Evolutionary conservation across 108 stramenopile species (phyloP).

Genomic region (Aurantiochytrium sp.): DNA sequence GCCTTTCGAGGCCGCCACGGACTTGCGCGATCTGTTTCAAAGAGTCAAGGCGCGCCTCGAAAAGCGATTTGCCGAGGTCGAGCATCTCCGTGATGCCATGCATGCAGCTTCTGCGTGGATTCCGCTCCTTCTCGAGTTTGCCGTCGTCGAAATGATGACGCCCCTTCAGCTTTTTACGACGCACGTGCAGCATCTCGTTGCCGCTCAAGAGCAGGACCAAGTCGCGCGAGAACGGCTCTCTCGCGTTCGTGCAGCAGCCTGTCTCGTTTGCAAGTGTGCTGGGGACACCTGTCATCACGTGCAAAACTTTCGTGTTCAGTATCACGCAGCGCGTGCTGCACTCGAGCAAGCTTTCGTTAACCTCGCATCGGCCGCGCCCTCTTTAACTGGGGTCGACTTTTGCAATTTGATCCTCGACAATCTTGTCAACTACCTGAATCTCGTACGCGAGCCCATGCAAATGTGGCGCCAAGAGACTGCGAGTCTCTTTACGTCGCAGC

Average conservation of each 20-base stretch:
- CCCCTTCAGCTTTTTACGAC: neutral
- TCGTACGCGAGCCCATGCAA: neutral
- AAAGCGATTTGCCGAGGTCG: neutral
- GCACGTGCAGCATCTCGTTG: neutral
- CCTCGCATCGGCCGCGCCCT: neutral
- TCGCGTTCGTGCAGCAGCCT: neutral
- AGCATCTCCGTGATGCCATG: neutral
- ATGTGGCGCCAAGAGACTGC: neutral
- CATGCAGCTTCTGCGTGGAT: neutral
- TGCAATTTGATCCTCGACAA: neutral
- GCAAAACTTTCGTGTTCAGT: too few relatives aligned
- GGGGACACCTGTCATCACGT: too few relatives aligned
- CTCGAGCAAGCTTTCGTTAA: too few relatives aligned
- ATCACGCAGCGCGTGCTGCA: too few relatives aligned
- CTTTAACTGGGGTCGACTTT: neutral
- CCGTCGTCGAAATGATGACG: neutral
- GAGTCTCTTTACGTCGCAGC: neutral
- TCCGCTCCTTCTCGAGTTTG: neutral
- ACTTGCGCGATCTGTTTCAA: neutral
- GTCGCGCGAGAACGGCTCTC: neutral
- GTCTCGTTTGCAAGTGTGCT: too few relatives aligned
- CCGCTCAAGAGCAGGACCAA: neutral
- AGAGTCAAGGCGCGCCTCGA: neutral
- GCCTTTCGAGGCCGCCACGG: neutral
- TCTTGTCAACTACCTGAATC: neutral